These are phyloP conservation scores for Neonectria faginata DNA, from an alignment of 2,329 filamentous ascomycete species.

Conservation along the genomic window DNA sequence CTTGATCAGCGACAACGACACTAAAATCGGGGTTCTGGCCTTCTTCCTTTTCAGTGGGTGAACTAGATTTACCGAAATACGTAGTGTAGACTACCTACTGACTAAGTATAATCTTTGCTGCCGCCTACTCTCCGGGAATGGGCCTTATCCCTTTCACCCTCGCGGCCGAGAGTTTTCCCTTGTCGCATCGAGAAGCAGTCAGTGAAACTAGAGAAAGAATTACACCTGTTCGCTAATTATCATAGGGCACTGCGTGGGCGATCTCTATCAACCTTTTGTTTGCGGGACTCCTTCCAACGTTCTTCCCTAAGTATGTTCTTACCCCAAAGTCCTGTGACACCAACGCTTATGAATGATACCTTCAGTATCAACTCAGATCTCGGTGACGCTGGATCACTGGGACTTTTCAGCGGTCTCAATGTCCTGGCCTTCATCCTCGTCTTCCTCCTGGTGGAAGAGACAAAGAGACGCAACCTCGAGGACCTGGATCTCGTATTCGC, in stretches of 20 bases:
- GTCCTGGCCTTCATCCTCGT: slow-evolving; percentile 59
- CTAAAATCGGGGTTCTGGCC: slow-evolving; percentile 48
- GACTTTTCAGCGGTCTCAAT: slow-evolving; percentile 61
- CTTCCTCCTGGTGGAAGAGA: slow-evolving; percentile 59
- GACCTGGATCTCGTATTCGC: slow-evolving; percentile 56
- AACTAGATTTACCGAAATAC: neutral
- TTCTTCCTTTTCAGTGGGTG: slow-evolving; percentile 52
- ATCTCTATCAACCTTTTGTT: slow-evolving; percentile 60
- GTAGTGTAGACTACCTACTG: slow-evolving; percentile 1
- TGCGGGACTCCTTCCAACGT: slow-evolving; percentile 58
- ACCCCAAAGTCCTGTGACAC: no score
- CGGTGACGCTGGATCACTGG: slow-evolving; percentile 52
- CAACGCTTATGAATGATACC: neutral
- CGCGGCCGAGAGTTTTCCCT: slow-evolving; percentile 61
- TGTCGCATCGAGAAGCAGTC: slow-evolving; percentile 61
- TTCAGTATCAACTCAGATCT: slow-evolving; percentile 33
- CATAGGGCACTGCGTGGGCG: slow-evolving; percentile 57
- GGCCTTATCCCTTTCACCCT: slow-evolving; percentile 62
- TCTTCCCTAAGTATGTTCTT: slow-evolving; percentile 49
- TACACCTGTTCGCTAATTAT: slow-evolving; percentile 31
- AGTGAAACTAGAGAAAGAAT: slow-evolving; percentile 1
- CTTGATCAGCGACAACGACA: slow-evolving; percentile 33
- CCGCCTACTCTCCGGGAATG: slow-evolving; percentile 54
- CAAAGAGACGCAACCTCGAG: slow-evolving; percentile 54
- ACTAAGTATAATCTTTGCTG: slow-evolving; percentile 50